Conservation (phyloP, 192 early-diverging fungal species). For the Globomyces pollinis-pini region DNA sequence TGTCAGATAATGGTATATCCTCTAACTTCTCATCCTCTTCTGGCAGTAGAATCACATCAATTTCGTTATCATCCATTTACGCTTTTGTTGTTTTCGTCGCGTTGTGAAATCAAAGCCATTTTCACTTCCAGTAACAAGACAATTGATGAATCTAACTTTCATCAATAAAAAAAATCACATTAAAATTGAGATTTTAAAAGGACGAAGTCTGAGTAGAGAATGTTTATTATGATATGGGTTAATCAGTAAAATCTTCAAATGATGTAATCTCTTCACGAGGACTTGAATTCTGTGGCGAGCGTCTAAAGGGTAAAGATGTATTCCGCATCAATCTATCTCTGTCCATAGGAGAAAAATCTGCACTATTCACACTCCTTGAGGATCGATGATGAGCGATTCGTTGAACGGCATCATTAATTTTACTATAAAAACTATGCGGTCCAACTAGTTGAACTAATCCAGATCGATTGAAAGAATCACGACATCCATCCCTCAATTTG, state of each 20-base stretch:
- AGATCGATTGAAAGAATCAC: neutral
- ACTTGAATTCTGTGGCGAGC: neutral
- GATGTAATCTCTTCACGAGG: neutral
- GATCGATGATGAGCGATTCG: neutral
- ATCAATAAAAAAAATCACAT: too few species aligned
- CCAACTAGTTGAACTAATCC: neutral
- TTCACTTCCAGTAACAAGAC: too few species aligned
- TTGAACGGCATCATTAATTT: neutral
- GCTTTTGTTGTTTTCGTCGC: too few species aligned
- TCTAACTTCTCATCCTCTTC: too few species aligned
- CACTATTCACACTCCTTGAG: neutral
- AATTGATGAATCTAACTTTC: too few species aligned
- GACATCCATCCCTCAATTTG: conserved; percentile 54
- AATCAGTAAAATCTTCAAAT: neutral
- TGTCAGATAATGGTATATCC: too few species aligned
- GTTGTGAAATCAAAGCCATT: too few species aligned
- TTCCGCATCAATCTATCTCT: neutral
- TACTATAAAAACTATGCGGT: neutral
- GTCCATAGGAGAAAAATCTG: neutral
- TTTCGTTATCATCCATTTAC: too few species aligned
- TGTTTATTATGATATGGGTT: neutral
- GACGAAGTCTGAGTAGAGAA: too few species aligned
- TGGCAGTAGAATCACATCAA: too few species aligned
- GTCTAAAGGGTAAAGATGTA: neutral
- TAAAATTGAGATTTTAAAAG: too few species aligned